Percentiles rank a stretch among this genome's conserved stretches.
phyloP scores from a whole-genome alignment of 23 red algal species.

The Gracilaria gracilis region DNA sequence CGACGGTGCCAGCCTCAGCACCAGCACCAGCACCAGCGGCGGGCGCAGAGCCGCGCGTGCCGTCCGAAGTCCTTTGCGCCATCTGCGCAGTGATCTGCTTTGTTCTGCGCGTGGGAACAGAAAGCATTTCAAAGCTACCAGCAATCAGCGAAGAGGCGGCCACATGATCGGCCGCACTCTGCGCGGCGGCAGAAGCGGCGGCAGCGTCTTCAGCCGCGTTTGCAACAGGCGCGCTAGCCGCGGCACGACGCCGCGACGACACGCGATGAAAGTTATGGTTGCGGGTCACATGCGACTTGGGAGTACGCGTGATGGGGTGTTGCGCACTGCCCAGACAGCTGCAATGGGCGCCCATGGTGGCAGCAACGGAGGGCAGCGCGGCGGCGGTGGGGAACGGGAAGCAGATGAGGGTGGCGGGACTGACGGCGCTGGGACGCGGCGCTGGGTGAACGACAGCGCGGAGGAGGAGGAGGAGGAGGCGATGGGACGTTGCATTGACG shows the following conservation, averaged over 20 bases:
- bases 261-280: background rate
- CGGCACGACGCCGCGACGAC: too few species aligned
- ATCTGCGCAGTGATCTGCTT: background rate
- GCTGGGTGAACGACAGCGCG: too few species aligned
- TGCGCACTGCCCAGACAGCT: conserved; percentile 5
- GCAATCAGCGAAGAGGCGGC: background rate
- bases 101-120: background rate
- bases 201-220: background rate
- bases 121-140: conserved; percentile 18
- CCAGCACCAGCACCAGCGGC: background rate
- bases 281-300: background rate
- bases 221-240: too few species aligned
- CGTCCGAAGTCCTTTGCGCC: too few species aligned
- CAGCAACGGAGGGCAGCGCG: background rate
- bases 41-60: background rate
- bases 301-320: conserved; percentile 8
- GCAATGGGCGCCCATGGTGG: conserved; percentile 12
- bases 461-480: too few species aligned
- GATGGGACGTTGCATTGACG: background rate
- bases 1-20: background rate
- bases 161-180: background rate
- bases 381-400: background rate
- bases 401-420: background rate
- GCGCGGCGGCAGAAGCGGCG: background rate
- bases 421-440: too few species aligned